phyloP scores from a whole-genome alignment of 2,329 filamentous ascomycete genomes.

The Fonsecaea pedrosoi region DNA sequence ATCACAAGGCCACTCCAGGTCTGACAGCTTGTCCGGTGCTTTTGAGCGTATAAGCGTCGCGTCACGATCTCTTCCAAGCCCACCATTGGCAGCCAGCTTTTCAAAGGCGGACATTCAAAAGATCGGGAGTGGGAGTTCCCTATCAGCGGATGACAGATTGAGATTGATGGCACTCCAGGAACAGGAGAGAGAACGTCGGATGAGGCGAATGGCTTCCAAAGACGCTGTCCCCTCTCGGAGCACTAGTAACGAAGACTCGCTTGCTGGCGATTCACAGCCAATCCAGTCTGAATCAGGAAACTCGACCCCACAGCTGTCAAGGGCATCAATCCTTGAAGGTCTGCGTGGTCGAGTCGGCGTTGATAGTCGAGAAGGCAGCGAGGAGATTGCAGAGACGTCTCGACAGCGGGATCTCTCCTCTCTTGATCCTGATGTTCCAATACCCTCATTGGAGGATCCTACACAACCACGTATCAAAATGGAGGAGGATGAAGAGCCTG shows the following conservation, averaged over 20 bases:
- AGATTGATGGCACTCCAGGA: constrained; percentile 81
- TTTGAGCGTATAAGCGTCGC: constrained; percentile 73
- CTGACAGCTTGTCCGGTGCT: constrained; percentile 63
- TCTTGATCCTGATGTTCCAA: constrained; percentile 86
- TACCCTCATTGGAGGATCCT: constrained; percentile 79
- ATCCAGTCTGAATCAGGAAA: constrained; percentile 73
- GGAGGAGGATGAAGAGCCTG: constrained; percentile 64
- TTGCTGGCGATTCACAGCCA: constrained; percentile 47
- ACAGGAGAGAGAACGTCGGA: constrained; percentile 71
- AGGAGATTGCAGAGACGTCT: constrained; percentile 48
- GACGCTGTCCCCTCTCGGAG: constrained; percentile 49
- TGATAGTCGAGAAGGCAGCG: constrained; percentile 59
- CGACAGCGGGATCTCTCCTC: constrained; percentile 40
- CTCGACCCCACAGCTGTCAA: constrained; percentile 58
- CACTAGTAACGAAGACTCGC: constrained; percentile 43
- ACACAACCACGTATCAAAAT: constrained; percentile 62
- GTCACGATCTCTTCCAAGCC: constrained; percentile 73
- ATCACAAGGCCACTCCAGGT: constrained; percentile 26
- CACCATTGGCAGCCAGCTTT: constrained; percentile 69
- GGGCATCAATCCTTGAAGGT: constrained; percentile 89
- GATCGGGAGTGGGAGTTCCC: constrained; percentile 74
- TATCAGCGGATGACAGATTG: constrained; percentile 85
- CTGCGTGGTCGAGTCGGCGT: constrained; percentile 63
- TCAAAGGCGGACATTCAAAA: constrained; percentile 80
- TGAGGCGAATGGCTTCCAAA: constrained; percentile 64